Evolutionary conservation across 2,329 filamentous ascomycete species (phyloP).

Genomic region (Orbilia blumenaviensis): DNA sequence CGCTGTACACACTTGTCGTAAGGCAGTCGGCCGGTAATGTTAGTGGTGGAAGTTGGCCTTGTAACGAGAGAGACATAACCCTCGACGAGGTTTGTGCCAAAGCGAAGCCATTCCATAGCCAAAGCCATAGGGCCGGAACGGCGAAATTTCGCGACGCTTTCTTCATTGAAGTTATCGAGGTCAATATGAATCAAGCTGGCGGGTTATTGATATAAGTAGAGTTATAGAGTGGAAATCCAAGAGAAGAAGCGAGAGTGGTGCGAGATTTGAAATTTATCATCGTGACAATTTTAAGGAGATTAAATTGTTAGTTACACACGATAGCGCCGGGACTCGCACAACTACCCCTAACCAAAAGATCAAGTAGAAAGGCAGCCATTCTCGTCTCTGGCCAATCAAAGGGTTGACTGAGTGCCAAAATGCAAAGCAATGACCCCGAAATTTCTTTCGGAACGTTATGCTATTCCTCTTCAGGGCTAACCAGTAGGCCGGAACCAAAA

Average conservation of each 20-base stretch:
- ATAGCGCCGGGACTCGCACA: not conserved
- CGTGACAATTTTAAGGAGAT: constrained; percentile 5
- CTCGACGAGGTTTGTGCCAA: constrained; percentile 16
- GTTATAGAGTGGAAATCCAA: not conserved
- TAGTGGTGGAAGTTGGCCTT: constrained; percentile 17
- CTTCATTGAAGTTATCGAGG: constrained; percentile 2
- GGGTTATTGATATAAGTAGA: constrained; percentile 14
- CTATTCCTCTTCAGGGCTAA: constrained; percentile 5
- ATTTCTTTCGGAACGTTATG: constrained; percentile 10
- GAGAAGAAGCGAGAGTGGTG: constrained; percentile 17
- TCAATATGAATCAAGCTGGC: not conserved
- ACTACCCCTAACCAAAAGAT: not conserved
- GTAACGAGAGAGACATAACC: constrained; percentile 21
- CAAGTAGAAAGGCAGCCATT: not conserved
- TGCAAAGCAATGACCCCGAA: constrained; percentile 15
- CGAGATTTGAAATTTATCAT: constrained; percentile 10
- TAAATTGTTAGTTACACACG: constrained; percentile 4
- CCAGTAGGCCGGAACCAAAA: not conserved
- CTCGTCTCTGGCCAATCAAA: not conserved
- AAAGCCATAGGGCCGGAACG: constrained; percentile 16
- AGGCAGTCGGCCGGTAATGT: constrained; percentile 15
- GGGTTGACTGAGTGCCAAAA: not conserved
- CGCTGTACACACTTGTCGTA: constrained; percentile 1
- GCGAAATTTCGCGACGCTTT: not conserved
- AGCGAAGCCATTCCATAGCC: constrained; percentile 11